Conservation (phyloP, 2,329 filamentous ascomycete species). For the Cladosporium oxysporum region DNA sequence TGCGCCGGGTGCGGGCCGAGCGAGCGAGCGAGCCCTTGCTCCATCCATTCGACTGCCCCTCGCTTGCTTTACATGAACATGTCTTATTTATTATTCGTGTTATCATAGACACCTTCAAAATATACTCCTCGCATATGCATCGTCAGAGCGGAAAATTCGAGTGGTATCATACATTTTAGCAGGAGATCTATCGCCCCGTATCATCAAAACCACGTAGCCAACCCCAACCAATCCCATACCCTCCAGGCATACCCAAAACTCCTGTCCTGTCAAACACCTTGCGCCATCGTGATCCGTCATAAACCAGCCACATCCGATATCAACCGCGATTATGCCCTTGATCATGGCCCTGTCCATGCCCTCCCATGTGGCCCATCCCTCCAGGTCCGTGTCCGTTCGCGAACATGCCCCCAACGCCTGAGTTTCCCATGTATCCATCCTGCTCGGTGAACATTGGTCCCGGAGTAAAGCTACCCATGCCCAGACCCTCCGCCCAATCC, state of each 20-base stretch:
- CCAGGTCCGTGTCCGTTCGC: neutral
- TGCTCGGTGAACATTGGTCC: slow-evolving; percentile 27
- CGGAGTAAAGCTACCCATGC: slow-evolving; percentile 35
- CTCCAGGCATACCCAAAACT: neutral
- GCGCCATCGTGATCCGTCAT: neutral
- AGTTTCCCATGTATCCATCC: slow-evolving; percentile 9
- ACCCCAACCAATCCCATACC: neutral
- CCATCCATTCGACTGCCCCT: neutral
- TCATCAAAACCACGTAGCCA: neutral
- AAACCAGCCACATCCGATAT: neutral
- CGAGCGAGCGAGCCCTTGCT: neutral
- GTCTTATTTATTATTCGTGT: neutral
- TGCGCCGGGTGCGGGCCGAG: neutral
- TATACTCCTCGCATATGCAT: neutral
- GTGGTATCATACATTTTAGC: slow-evolving; percentile 3
- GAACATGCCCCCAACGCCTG: slow-evolving; percentile 9
- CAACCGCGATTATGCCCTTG: neutral
- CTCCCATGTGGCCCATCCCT: neutral
- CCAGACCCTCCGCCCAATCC: slow-evolving; percentile 65
- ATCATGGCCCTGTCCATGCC: neutral
- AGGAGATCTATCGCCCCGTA: neutral
- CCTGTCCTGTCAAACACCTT: neutral
- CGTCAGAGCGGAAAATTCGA: neutral
- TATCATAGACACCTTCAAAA: too few species aligned
- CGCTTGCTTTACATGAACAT: neutral